These are phyloP conservation scores for Coemansia sp. DNA, from an alignment of 192 early-diverging fungal species.

Conservation along the genomic window DNA sequence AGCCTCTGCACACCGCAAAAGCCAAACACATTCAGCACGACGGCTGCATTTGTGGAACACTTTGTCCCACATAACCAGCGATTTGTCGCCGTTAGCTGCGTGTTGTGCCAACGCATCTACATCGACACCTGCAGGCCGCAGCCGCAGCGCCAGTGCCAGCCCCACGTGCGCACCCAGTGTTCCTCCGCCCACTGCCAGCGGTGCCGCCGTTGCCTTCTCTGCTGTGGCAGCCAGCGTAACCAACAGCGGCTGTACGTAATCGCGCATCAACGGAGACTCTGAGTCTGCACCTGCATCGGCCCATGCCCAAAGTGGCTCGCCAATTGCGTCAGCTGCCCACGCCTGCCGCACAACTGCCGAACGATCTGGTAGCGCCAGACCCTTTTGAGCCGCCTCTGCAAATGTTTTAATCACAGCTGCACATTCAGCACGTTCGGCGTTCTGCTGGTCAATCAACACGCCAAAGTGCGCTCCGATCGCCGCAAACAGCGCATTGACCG, in stretches of 20 bases:
- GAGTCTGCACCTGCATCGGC: neutral
- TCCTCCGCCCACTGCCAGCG: slow-evolving; percentile 59
- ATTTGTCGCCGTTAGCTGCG: slow-evolving; percentile 58
- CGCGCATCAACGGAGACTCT: slow-evolving; percentile 16
- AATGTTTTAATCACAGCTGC: slow-evolving; percentile 42
- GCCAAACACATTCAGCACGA: slow-evolving; percentile 66
- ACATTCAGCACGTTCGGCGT: slow-evolving; percentile 20
- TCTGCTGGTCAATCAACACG: slow-evolving; percentile 43
- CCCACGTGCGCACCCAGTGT: slow-evolving; percentile 67
- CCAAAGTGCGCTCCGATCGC: slow-evolving; percentile 60
- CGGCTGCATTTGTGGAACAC: slow-evolving; percentile 70
- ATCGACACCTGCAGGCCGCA: slow-evolving; percentile 20
- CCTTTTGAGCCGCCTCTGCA: slow-evolving; percentile 54
- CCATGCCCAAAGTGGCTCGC: slow-evolving; percentile 54
- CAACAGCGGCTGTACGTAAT: slow-evolving; percentile 47
- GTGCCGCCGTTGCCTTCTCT: slow-evolving; percentile 61
- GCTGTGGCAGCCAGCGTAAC: slow-evolving; percentile 52
- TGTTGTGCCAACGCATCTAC: slow-evolving; percentile 26
- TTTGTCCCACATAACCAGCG: slow-evolving; percentile 81
- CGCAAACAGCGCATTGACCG: slow-evolving; percentile 61
- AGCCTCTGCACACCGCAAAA: slow-evolving; percentile 60
- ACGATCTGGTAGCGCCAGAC: slow-evolving; percentile 59
- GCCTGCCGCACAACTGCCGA: slow-evolving; percentile 63
- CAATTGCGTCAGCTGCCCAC: slow-evolving; percentile 63
- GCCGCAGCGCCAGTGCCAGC: slow-evolving; percentile 56